A percentile compares a stretch with the other conserved stretches of the same genome.
Evolutionary conservation across 768 basidiomycete species (phyloP).

Genomic region (Cyclocybe cylindracea): DNA sequence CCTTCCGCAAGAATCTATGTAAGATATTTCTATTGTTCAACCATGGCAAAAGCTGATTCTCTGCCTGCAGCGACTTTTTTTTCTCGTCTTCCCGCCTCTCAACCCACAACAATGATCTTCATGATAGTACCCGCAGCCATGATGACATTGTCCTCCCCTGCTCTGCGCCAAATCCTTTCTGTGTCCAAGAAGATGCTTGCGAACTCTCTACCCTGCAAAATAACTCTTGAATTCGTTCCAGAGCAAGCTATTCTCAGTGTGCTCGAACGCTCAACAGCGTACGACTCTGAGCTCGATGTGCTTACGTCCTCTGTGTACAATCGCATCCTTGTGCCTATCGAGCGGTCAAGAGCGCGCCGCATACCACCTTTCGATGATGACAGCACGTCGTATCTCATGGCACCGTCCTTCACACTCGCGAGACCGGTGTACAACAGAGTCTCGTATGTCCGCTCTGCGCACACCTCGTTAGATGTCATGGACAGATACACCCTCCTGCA

Average conservation of each 20-base stretch:
- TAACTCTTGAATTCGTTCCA: conserved; percentile 75
- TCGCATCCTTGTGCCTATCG: conserved; percentile 60
- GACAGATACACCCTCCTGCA: conserved; percentile 63
- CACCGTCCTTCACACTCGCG: conserved; percentile 66
- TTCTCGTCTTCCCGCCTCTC: conserved; percentile 36
- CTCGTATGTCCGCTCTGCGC: conserved; percentile 35
- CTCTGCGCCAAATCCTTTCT: conserved; percentile 70
- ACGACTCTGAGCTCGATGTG: conserved; percentile 43
- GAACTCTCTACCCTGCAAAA: conserved; percentile 39
- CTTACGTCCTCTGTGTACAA: conserved; percentile 73
- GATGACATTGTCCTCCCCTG: conserved; percentile 64
- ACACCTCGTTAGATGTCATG: conserved; percentile 43
- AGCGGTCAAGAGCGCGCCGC: conserved; percentile 59
- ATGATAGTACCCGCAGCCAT: conserved; percentile 61
- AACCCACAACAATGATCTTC: conserved; percentile 61
- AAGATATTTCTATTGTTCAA: conserved; percentile 15
- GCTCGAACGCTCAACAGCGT: conserved; percentile 43
- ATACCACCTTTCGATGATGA: conserved; percentile 23
- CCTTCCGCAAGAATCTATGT: conserved; percentile 71
- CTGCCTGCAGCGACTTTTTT: conserved; percentile 48
- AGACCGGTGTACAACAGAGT: conserved; percentile 40
- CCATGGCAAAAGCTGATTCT: conserved; percentile 3
- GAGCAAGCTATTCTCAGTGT: conserved; percentile 55
- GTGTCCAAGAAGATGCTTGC: conserved; percentile 56
- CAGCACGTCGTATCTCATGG: conserved; percentile 47